A percentile compares a stretch with the other conserved stretches of the same genome.
phyloP scores from a whole-genome alignment of 495 filamentous ascomycete species.

The Friedmanniomyces endolithicus region DNA sequence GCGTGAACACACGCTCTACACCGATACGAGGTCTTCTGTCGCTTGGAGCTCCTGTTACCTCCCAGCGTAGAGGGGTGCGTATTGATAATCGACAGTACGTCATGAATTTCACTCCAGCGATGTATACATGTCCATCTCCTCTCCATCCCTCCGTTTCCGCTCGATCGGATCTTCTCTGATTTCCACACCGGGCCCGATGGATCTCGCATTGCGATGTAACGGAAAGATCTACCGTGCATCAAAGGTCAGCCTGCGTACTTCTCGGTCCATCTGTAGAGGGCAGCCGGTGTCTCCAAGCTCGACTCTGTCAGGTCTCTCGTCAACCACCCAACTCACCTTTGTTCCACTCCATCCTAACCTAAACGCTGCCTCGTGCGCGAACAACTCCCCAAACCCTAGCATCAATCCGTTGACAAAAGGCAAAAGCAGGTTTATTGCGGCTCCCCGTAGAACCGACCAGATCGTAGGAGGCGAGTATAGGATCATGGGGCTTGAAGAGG shows the following conservation, averaged over 20 bases:
- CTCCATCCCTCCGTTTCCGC: constrained; percentile 33
- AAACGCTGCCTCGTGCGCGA: constrained; percentile 91
- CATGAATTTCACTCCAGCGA: constrained; percentile 31
- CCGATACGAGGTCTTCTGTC: no score
- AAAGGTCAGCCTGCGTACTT: neutral
- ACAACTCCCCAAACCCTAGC: constrained; percentile 91
- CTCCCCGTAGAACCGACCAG: constrained; percentile 72
- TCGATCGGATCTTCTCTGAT: constrained; percentile 43
- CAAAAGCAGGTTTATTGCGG: constrained; percentile 85
- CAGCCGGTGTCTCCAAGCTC: neutral
- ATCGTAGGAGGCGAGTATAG: constrained; percentile 81
- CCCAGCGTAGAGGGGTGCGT: no score
- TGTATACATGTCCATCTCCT: constrained; percentile 39
- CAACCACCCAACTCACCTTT: constrained; percentile 48
- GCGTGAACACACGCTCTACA: neutral
- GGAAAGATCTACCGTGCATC: constrained; percentile 48
- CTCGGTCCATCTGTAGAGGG: neutral
- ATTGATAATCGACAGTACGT: neutral
- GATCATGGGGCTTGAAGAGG: constrained; percentile 58
- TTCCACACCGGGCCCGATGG: constrained; percentile 57
- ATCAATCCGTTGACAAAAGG: constrained; percentile 98
- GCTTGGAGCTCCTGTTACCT: no score
- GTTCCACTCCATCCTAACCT: constrained; percentile 85
- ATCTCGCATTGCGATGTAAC: constrained; percentile 40
- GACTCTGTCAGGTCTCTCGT: neutral